Evolutionary conservation across 495 filamentous ascomycete genomes (phyloP).

Genomic region (Xylaria telfairii): DNA sequence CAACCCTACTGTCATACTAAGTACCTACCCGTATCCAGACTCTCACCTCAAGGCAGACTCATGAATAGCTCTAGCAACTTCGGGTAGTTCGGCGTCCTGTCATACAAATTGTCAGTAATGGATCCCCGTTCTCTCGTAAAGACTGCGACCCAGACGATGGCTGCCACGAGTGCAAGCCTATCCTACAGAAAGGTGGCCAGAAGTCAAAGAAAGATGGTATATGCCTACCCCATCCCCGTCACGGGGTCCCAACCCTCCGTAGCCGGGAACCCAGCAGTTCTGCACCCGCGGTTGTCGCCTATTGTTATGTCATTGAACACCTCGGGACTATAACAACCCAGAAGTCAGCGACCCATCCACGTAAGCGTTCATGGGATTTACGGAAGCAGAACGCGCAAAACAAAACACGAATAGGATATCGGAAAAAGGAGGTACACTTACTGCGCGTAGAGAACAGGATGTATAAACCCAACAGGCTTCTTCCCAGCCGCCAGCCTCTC

Average conservation of each 20-base stretch:
- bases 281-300: slow-evolving; percentile 65
- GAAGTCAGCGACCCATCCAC: neutral
- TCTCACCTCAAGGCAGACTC: slow-evolving; percentile 37
- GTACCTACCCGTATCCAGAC: neutral
- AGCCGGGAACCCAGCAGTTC: slow-evolving; percentile 60
- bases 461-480: slow-evolving; percentile 65
- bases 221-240: slow-evolving; percentile 60
- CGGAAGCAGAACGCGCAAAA: too few relatives aligned
- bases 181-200: neutral
- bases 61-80: slow-evolving; percentile 45
- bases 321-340: slow-evolving; percentile 42
- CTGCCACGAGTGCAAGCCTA: neutral
- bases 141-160: neutral
- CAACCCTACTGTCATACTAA: neutral
- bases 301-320: slow-evolving; percentile 66
- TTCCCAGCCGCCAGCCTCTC: slow-evolving; percentile 62
- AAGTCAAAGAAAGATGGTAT: neutral
- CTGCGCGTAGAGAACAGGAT: slow-evolving; percentile 54
- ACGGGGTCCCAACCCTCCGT: slow-evolving; percentile 66
- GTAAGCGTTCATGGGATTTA: too few relatives aligned
- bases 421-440: neutral
- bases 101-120: slow-evolving; percentile 24
- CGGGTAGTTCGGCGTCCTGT: slow-evolving; percentile 42
- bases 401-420: too few relatives aligned
- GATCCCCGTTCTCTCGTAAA: neutral